Conservation (phyloP, 176 grass and related monocot species). For the Ananas comosus region DNA sequence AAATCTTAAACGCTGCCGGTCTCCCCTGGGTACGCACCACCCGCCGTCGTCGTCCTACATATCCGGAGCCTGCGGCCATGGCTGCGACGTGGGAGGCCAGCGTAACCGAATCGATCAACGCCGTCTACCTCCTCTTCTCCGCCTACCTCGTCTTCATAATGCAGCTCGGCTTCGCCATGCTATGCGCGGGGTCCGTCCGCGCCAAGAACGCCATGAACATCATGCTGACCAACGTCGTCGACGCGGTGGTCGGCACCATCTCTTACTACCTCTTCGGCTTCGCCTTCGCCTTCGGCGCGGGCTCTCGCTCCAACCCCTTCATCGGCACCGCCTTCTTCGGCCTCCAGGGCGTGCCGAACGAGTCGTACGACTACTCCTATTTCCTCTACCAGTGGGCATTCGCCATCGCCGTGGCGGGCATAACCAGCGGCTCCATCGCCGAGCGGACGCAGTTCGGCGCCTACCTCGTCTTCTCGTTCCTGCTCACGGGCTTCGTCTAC, state of each 20-base stretch:
- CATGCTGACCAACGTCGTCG: constrained; percentile 25
- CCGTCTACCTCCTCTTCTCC: constrained; percentile 22
- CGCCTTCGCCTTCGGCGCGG: constrained; percentile 23
- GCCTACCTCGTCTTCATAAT: constrained; percentile 32
- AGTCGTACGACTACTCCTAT: constrained; percentile 20
- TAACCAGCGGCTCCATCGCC: constrained; percentile 20
- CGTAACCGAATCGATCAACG: constrained; percentile 27
- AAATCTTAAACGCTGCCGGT: background rate
- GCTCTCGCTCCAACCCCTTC: constrained; percentile 13
- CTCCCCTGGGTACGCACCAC: background rate
- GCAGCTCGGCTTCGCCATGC: constrained; percentile 32
- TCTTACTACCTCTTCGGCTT: constrained; percentile 34
- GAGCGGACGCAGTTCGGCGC: constrained; percentile 20
- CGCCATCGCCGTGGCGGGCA: constrained; percentile 21
- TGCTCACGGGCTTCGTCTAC: constrained; percentile 26
- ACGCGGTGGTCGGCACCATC: constrained; percentile 20
- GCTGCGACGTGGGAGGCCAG: constrained; percentile 19
- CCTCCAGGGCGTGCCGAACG: constrained; percentile 13
- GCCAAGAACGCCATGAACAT: constrained; percentile 26
- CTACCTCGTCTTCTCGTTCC: constrained; percentile 18
- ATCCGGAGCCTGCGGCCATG: background rate
- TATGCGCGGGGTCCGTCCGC: constrained; percentile 25
- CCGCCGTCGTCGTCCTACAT: background rate
- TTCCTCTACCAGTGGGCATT: constrained; percentile 28
- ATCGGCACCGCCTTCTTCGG: constrained; percentile 22